Percentiles rank a stretch among this genome's conserved stretches.
These are phyloP conservation scores for Lobosporangium transversale DNA, from an alignment of 192 early-diverging fungal species.

Conservation along the genomic window DNA sequence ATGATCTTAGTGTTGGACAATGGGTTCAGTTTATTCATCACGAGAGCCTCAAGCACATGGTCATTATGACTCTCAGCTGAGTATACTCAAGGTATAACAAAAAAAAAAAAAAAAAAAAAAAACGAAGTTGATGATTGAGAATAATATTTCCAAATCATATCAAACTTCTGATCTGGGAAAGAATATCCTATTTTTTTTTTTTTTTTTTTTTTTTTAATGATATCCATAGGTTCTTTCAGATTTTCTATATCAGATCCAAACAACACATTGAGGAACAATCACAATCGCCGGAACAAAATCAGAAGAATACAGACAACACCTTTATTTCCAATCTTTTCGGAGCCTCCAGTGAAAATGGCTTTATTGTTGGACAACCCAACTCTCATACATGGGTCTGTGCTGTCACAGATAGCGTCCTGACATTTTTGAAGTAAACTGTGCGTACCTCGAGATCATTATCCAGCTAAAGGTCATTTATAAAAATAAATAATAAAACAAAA, in stretches of 20 bases:
- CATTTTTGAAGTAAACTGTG: background rate
- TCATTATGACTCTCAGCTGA: slow-evolving; percentile 16
- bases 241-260: slow-evolving; percentile 38
- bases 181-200: background rate
- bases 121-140: too few species aligned
- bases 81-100: too few species aligned
- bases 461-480: too few species aligned
- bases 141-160: background rate
- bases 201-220: slow-evolving; percentile 5
- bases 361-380: slow-evolving; percentile 54
- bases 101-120: too few species aligned
- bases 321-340: slow-evolving; percentile 49
- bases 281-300: background rate
- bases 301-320: background rate
- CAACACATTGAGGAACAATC: slow-evolving; percentile 37
- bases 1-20: slow-evolving; percentile 60
- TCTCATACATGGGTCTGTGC: slow-evolving; percentile 48
- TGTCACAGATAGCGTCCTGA: slow-evolving; percentile 40
- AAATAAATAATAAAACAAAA: too few species aligned
- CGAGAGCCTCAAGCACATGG: slow-evolving; percentile 9
- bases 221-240: slow-evolving; percentile 8
- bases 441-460: too few species aligned
- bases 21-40: slow-evolving; percentile 59
- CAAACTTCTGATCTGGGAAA: background rate
- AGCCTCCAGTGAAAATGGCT: slow-evolving; percentile 64